Percentiles rank a stretch among this genome's conserved stretches.
phyloP scores from a whole-genome alignment of 2,329 filamentous ascomycete genomes.

The Scedosporium aurantiacum region DNA sequence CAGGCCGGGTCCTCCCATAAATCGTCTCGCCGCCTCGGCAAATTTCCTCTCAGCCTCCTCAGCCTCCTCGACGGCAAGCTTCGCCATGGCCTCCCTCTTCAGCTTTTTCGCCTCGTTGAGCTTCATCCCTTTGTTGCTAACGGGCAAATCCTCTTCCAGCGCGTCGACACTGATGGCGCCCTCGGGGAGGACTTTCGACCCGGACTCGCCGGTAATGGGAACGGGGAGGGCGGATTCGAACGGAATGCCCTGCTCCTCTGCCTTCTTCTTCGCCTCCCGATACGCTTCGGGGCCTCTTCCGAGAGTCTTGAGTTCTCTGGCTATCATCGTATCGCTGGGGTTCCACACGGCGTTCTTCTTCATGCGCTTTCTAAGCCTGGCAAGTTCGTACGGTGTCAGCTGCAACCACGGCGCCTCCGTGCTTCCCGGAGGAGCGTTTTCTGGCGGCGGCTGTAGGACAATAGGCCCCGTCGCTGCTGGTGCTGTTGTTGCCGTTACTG shows the following conservation, averaged over 20 bases:
- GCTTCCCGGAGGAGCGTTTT: constrained; percentile 47
- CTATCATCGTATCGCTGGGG: constrained; percentile 77
- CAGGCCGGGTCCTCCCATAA: constrained; percentile 22
- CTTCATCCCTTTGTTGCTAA: constrained; percentile 65
- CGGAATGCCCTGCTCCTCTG: constrained; percentile 51
- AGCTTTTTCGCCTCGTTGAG: constrained; percentile 68
- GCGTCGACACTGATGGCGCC: constrained; percentile 49
- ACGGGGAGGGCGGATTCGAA: constrained; percentile 28
- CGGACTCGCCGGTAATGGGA: constrained; percentile 37
- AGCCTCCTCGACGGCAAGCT: constrained; percentile 51
- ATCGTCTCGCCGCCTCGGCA: constrained; percentile 33
- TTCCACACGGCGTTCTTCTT: constrained; percentile 86
- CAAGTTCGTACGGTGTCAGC: constrained; percentile 53
- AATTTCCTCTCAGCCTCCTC: constrained; percentile 45
- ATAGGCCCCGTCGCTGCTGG: constrained; percentile 26
- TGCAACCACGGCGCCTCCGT: constrained; percentile 54
- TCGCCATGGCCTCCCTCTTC: constrained; percentile 54
- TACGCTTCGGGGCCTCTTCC: constrained; percentile 56
- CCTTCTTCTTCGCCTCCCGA: constrained; percentile 49
- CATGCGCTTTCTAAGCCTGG: constrained; percentile 69
- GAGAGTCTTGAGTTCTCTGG: constrained; percentile 61
- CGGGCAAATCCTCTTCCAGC: constrained; percentile 49
- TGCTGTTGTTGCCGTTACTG: no score
- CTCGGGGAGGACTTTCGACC: constrained; percentile 41
- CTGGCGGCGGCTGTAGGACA: constrained; percentile 45